phyloP scores from a whole-genome alignment of 768 basidiomycete species.

The Russula dissimulans region DNA sequence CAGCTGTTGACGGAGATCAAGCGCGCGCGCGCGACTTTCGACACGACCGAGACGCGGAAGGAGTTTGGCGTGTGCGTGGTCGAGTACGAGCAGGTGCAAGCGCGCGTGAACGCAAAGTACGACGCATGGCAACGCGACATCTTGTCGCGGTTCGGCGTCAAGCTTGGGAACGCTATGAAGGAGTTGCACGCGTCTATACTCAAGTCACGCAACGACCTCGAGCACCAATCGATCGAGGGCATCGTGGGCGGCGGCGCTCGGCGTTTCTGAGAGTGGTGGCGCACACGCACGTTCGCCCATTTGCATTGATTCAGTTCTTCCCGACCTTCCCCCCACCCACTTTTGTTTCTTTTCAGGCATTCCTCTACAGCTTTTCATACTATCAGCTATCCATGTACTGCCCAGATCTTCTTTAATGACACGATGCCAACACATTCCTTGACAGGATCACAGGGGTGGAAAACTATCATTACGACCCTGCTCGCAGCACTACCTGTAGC shows the following conservation, averaged over 20 bases:
- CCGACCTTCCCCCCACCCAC: not conserved
- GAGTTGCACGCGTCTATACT: slow-evolving; percentile 91
- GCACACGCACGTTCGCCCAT: not conserved
- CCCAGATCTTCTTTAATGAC: slow-evolving; percentile 17
- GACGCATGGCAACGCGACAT: slow-evolving; percentile 98
- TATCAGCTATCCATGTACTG: slow-evolving; percentile 14
- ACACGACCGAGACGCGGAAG: slow-evolving; percentile 89
- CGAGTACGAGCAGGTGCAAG: slow-evolving; percentile 97
- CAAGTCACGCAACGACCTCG: slow-evolving; percentile 91
- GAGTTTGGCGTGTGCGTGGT: slow-evolving; percentile 90
- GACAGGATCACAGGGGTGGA: not conserved
- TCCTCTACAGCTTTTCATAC: not conserved
- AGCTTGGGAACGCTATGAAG: slow-evolving; percentile 93
- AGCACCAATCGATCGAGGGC: slow-evolving; percentile 94
- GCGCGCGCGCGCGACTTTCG: slow-evolving; percentile 91
- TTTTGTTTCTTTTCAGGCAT: not conserved
- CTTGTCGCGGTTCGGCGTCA: slow-evolving; percentile 81
- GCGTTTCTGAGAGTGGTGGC: slow-evolving; percentile 34
- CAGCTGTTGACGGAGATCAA: slow-evolving; percentile 95
- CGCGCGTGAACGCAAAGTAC: slow-evolving; percentile 96
- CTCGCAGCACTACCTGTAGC: too few species aligned
- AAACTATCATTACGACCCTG: too few species aligned
- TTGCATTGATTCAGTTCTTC: not conserved
- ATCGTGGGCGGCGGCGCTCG: slow-evolving; percentile 49
- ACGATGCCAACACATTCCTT: not conserved